Percentiles rank a stretch among this genome's conserved stretches.
Evolutionary conservation across 2,329 filamentous ascomycete genomes (phyloP).

Genomic region (Xylaria sp.): DNA sequence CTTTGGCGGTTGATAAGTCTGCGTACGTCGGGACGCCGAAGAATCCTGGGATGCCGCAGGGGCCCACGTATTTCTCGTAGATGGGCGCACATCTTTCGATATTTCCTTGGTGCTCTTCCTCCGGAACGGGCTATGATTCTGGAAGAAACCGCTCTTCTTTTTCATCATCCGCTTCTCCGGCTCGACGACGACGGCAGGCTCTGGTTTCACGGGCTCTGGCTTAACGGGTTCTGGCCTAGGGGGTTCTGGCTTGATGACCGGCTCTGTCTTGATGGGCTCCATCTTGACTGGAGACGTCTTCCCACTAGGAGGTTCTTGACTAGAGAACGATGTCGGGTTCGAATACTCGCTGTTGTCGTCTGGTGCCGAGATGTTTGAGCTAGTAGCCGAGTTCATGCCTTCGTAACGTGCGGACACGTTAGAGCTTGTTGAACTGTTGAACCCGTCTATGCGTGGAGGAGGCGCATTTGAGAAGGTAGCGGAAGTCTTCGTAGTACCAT

Average conservation of each 20-base stretch:
- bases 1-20: conserved; percentile 54
- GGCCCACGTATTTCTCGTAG: conserved; percentile 71
- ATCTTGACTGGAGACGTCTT: conserved; percentile 65
- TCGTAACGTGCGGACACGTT: conserved; percentile 28
- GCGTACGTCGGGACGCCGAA: conserved; percentile 52
- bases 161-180: conserved; percentile 75
- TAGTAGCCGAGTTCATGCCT: conserved; percentile 29
- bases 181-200: conserved; percentile 44
- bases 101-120: conserved; percentile 87
- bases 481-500: conserved; percentile 14
- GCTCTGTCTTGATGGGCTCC: too few species aligned
- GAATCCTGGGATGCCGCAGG: conserved; percentile 43
- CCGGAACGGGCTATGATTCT: conserved; percentile 90
- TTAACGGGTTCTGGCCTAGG: too few species aligned
- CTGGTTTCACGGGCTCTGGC: conserved; percentile 32
- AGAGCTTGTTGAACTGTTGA: conserved; percentile 26
- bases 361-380: conserved; percentile 68
- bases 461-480: conserved; percentile 10
- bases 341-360: conserved; percentile 93
- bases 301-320: conserved; percentile 80
- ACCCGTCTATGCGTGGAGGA: conserved; percentile 13
- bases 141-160: conserved; percentile 88
- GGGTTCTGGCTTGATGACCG: too few species aligned
- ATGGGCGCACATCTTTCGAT: conserved; percentile 69
- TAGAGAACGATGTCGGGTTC: conserved; percentile 88